Evolutionary conservation across 1,139 yeast species (phyloP).

Genomic region (Diutina catenulata): DNA sequence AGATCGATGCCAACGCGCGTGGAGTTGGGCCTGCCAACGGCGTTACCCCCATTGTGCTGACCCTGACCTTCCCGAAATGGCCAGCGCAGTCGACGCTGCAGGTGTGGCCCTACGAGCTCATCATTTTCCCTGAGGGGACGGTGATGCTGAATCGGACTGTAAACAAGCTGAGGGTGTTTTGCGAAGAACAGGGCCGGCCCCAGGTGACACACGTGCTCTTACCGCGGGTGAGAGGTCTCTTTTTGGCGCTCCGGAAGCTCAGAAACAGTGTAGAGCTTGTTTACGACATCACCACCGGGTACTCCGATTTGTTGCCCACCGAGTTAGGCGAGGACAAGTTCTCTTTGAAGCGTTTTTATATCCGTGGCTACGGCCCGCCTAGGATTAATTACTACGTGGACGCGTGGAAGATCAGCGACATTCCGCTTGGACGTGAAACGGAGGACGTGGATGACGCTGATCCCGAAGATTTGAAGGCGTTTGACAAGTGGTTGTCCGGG

Average conservation of each 20-base stretch:
- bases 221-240: slow-evolving; percentile 76
- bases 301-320: slow-evolving; percentile 50
- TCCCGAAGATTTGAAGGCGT: slow-evolving; percentile 28
- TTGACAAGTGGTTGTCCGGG: slow-evolving; percentile 64
- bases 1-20: slow-evolving; percentile 42
- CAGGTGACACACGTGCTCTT: slow-evolving; percentile 52
- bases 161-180: slow-evolving; percentile 43
- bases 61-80: slow-evolving; percentile 19
- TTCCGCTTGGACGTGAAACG: slow-evolving; percentile 45
- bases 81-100: slow-evolving; percentile 23
- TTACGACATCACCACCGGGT: slow-evolving; percentile 78
- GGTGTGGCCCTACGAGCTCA: slow-evolving; percentile 39
- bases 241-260: slow-evolving; percentile 50
- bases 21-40: slow-evolving; percentile 44
- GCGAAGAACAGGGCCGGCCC: slow-evolving; percentile 34
- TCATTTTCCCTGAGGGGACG: slow-evolving; percentile 93
- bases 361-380: slow-evolving; percentile 63
- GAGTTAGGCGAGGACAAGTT: slow-evolving; percentile 73
- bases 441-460: slow-evolving; percentile 35
- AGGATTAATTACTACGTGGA: slow-evolving; percentile 53
- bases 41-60: slow-evolving; percentile 13
- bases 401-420: slow-evolving; percentile 43
- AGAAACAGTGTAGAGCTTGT: slow-evolving; percentile 51
- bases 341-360: slow-evolving; percentile 51
- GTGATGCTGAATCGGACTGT: slow-evolving; percentile 62